A percentile compares a stretch with the other conserved stretches of the same genome.
These are phyloP conservation scores for Coniochaeta prunicola DNA, from an alignment of 2,329 filamentous ascomycete species.

Conservation along the genomic window DNA sequence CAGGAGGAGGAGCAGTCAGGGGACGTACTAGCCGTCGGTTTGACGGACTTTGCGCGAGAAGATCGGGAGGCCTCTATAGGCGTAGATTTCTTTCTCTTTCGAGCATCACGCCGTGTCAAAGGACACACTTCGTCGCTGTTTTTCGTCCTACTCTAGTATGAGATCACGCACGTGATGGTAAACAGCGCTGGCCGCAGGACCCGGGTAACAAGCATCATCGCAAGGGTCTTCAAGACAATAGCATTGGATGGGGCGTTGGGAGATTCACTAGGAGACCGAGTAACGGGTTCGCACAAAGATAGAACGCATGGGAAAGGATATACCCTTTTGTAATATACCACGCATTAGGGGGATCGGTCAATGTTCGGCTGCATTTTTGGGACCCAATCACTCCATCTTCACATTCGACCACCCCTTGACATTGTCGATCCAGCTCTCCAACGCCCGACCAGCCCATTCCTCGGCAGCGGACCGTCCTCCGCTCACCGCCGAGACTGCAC, in stretches of 20 bases:
- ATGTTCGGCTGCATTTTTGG: not conserved
- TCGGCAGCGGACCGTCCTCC: conserved; percentile 20
- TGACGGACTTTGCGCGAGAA: too few relatives aligned
- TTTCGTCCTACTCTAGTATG: not conserved
- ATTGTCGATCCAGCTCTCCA: conserved; percentile 29
- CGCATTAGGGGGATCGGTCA: not conserved
- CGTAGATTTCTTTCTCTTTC: too few relatives aligned
- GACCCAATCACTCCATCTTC: conserved; percentile 21
- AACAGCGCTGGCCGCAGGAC: not conserved
- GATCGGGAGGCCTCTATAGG: too few relatives aligned
- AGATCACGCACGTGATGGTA: not conserved
- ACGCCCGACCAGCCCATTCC: conserved; percentile 25
- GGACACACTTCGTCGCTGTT: not conserved
- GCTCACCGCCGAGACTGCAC: conserved; percentile 18
- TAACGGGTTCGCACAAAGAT: not conserved
- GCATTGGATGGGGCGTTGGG: not conserved
- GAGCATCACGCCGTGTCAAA: too few relatives aligned
- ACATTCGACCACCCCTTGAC: conserved; percentile 28
- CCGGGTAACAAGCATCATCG: not conserved
- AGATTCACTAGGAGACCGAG: not conserved
- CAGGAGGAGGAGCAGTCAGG: conserved; percentile 8
- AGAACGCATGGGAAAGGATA: not conserved
- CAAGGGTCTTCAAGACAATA: not conserved
- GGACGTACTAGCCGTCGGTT: not conserved
- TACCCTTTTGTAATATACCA: not conserved